Conservation (phyloP, 2,329 filamentous ascomycete genomes). For the Epichloe baconii region DNA sequence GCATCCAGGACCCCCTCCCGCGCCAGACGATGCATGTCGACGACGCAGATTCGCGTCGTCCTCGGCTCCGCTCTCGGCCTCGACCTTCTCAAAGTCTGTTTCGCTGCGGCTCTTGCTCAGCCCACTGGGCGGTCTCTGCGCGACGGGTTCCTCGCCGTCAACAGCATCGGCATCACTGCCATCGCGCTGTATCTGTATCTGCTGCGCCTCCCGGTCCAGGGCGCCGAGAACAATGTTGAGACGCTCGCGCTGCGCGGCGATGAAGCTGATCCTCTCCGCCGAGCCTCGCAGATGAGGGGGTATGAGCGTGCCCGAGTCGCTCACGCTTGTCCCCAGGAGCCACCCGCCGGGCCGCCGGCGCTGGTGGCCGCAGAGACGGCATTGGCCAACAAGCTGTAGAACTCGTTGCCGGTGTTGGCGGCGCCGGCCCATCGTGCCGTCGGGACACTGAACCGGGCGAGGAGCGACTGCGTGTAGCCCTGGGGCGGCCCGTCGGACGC, state of each 20-base stretch:
- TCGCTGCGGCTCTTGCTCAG: slow-evolving; percentile 77
- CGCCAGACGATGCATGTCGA: slow-evolving; percentile 14
- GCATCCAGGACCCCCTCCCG: slow-evolving; percentile 29
- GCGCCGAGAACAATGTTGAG: slow-evolving; percentile 62
- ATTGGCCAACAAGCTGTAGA: slow-evolving; percentile 65
- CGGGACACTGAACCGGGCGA: slow-evolving; percentile 78
- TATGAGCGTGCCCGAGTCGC: slow-evolving; percentile 47
- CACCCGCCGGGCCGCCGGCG: slow-evolving; percentile 20
- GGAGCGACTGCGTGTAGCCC: slow-evolving; percentile 66
- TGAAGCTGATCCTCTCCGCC: slow-evolving; percentile 58
- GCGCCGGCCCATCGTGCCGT: slow-evolving; percentile 44
- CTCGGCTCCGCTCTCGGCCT: slow-evolving; percentile 55
- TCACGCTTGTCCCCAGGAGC: slow-evolving; percentile 6
- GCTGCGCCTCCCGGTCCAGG: slow-evolving; percentile 65
- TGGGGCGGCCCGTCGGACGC: slow-evolving; percentile 29
- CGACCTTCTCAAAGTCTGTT: slow-evolving; percentile 79
- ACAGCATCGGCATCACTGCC: slow-evolving; percentile 17
- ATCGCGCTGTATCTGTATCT: slow-evolving; percentile 39
- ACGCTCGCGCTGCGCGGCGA: slow-evolving; percentile 65
- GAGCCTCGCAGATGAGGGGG: slow-evolving; percentile 53
- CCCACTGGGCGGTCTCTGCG: slow-evolving; percentile 34
- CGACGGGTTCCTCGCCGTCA: slow-evolving; percentile 19
- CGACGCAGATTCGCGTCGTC: slow-evolving; percentile 29
- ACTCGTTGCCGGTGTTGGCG: slow-evolving; percentile 42
- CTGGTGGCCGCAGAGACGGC: slow-evolving; percentile 53